Base-by-base conservation (phyloP, 805 yeast species). In the Candida ovalis region DNA sequence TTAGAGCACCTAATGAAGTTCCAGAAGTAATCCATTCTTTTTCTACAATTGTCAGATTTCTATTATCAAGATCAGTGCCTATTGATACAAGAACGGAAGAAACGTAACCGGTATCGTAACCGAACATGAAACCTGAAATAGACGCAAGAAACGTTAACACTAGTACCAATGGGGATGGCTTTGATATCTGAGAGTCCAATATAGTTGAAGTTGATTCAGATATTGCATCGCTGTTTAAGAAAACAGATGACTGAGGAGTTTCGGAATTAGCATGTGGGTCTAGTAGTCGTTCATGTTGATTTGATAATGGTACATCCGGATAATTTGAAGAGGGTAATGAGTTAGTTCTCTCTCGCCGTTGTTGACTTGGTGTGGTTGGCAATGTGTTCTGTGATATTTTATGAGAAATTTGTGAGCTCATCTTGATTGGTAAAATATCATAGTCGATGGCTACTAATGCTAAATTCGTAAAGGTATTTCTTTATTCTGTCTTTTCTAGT, bases 1-100 rank as follows among this genome's bases (percentile, higher is more conserved):
- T 71, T 39, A 92, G 71, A 1, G 98, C 98, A 51, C 98, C 99
- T 24, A 92, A 72, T 0, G 97, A 88, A 0, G 98, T 92, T 13
- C 97, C 96, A 10, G 96, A 84, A 0, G 98, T 94, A 59, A 94
- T 89, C 58, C 72, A 67, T 58, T 78, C 81, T 56, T 76, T 76
- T 44, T 77, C 77, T 2, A 72, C 73, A n/a, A 64, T 63, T 1
- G 77, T 66, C 9, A 60, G 46, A 44, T 69, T 68, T 12, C 55
- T 57, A 51, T 64, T 56, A 12, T 43, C 45, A 50, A 78, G 64
- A 57, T 77, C 82, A 0, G 74, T 68, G 1, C 81, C 81, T 10
- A 78, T 67, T 17, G 72, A 71, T 22, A 78, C 81, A 54, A 78
- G 64, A 1, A 81, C 82, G 12, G 81, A 73, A 3, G 83, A 78